Base-by-base conservation (phyloP, 768 basidiomycete species). In the Suillus subaureus region DNA sequence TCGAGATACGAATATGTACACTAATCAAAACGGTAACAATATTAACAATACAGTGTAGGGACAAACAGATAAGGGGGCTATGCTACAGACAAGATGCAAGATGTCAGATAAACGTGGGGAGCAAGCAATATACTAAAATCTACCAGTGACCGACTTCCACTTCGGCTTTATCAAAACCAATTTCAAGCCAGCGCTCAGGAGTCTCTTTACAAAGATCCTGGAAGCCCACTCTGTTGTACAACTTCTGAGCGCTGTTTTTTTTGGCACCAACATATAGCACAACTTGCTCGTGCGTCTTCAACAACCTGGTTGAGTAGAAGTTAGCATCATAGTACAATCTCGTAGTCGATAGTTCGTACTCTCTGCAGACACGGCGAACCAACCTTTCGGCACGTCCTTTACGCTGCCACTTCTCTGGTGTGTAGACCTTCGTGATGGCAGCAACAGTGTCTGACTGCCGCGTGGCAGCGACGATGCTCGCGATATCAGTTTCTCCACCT, bases 81-180 rank as follows among this genome's bases (percentile, higher is more conserved):
- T 60, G 28, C 11, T 60, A 40, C 39, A 58, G 23, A 21, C 26
- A 8, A 37, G 55, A 56, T 23, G 13, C 4, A 37, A 37, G 12
- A 37, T n/a, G 5, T 12, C 16, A 26, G 16, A 26, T 12, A 5
- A 40, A 28, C 11, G 9, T 21, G 6, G 28, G 40, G 12, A 40
- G 31, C n/a, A 23, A 37, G 35, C 15, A 57, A 42, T 23, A 39
- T 11, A 0, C 16, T 18, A 28, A 40, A 18, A 52, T 54, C 80
- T 77, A 92, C 91, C 92, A 93, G 71, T 90, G 87, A 1, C 91
- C 92, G 16, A 89, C 79, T 3, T 76, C 67, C 26, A 87, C 83
- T 28, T 63, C 61, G n/a, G 66, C 65, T 28, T 73, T 79, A 67
- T 86, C 71, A 71, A 86, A 85, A 37, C 87, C 86, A 26, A 88